phyloP scores from a whole-genome alignment of 495 filamentous ascomycete species.

The Paragyromitra xinjiangensis region DNA sequence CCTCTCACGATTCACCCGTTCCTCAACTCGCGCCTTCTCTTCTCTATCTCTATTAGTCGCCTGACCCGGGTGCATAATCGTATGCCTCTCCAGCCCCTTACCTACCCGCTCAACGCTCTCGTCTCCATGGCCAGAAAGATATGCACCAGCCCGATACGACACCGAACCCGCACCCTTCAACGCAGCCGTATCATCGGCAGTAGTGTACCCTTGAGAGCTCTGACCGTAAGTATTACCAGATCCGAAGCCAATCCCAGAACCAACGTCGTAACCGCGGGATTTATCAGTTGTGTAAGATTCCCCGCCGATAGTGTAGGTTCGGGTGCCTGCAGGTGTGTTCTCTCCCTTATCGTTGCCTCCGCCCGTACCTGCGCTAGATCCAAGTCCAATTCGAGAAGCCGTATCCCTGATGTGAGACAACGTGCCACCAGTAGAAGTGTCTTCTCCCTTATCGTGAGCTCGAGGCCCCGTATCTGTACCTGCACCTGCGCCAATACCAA shows the following conservation, averaged over 20 bases:
- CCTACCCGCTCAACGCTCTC: neutral
- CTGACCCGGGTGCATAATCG: conserved; percentile 1
- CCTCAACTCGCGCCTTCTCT: neutral
- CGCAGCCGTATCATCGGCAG: neutral
- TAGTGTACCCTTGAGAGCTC: neutral
- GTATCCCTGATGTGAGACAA: conserved; percentile 27
- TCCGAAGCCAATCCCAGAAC: conserved; percentile 13
- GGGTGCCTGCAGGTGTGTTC: neutral
- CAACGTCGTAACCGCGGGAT: neutral
- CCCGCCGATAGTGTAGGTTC: neutral
- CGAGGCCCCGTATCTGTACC: neutral
- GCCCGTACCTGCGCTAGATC: neutral
- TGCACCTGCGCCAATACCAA: neutral
- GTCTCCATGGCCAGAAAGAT: neutral
- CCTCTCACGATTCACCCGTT: conserved; percentile 5
- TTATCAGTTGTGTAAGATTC: neutral
- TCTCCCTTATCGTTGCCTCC: too few species aligned
- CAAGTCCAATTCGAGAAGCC: neutral
- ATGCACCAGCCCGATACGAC: conserved; percentile 12
- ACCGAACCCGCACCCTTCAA: neutral
- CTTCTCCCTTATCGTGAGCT: neutral
- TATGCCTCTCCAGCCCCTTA: neutral
- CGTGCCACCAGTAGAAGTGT: conserved; percentile 1
- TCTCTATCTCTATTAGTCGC: neutral
- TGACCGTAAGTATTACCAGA: conserved; percentile 15